Evolutionary conservation across 345 rosid species (phyloP).

Genomic region (Hibiscus tridactylites): DNA sequence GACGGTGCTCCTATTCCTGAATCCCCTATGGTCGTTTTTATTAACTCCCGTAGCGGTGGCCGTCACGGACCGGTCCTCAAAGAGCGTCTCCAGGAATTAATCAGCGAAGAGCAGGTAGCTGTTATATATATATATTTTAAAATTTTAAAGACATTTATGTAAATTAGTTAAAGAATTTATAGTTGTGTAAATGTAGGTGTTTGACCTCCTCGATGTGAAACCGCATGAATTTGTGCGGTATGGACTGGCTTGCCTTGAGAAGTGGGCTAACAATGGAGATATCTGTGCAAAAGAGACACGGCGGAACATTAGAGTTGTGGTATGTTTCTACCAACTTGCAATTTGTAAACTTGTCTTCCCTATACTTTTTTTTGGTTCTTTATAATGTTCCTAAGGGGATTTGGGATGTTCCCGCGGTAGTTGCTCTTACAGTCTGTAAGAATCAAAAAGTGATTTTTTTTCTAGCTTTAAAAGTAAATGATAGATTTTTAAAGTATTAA

Average conservation of each 20-base stretch:
- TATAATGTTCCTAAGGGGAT: too few relatives aligned
- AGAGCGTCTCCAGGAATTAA: slow-evolving; percentile 58
- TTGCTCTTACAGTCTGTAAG: too few relatives aligned
- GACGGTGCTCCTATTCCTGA: slow-evolving; percentile 34
- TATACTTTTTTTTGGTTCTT: too few relatives aligned
- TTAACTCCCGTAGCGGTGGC: slow-evolving; percentile 82
- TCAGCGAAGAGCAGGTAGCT: slow-evolving; percentile 72
- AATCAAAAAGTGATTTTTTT: too few relatives aligned
- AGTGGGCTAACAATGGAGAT: slow-evolving; percentile 61
- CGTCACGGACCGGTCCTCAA: slow-evolving; percentile 70
- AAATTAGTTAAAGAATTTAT: not conserved
- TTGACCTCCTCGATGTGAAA: slow-evolving; percentile 73
- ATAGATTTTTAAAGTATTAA: not conserved
- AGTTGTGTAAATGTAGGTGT: slow-evolving; percentile 43
- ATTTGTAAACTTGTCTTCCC: too few relatives aligned
- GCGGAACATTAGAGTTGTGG: slow-evolving; percentile 72
- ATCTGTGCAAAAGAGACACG: slow-evolving; percentile 74
- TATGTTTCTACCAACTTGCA: too few relatives aligned
- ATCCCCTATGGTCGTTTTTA: slow-evolving; percentile 70
- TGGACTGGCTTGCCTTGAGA: slow-evolving; percentile 81
- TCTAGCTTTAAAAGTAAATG: not conserved
- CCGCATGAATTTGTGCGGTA: slow-evolving; percentile 65
- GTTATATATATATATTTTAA: not conserved
- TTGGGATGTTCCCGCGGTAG: too few relatives aligned
- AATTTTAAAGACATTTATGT: not conserved